Conservation (phyloP, 129 eudicot species). For the Gnaphalium uliginosum region DNA sequence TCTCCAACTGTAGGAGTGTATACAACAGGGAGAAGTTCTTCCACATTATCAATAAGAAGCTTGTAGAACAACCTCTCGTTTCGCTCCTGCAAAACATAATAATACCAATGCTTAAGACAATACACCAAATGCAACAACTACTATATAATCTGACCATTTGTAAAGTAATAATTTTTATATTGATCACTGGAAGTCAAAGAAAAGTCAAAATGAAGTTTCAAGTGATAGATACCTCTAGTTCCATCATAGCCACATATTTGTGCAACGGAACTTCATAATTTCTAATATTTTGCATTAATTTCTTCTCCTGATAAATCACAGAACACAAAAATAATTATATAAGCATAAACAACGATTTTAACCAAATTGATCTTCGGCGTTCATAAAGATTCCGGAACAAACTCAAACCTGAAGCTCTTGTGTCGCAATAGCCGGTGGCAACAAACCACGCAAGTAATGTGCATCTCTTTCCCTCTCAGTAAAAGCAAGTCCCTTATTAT, state of each 20-base stretch:
- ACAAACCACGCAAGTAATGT: conserved; percentile 84
- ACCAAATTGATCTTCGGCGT: neutral
- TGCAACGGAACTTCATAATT: conserved; percentile 83
- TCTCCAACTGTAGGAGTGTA: conserved; percentile 96
- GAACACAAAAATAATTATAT: neutral
- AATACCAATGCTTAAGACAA: neutral
- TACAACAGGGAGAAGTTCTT: conserved; percentile 87
- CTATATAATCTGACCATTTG: neutral
- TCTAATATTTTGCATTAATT: conserved; percentile 72
- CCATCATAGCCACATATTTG: conserved; percentile 90
- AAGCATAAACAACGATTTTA: neutral
- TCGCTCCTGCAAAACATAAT: conserved; percentile 58
- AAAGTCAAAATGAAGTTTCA: neutral
- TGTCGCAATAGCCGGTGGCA: conserved; percentile 63
- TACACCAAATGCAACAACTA: conserved; percentile 4
- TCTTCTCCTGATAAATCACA: conserved; percentile 66
- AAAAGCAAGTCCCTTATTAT: conserved; percentile 93
- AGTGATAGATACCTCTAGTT: conserved; percentile 74
- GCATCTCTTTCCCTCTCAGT: conserved; percentile 86
- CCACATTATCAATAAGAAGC: conserved; percentile 91
- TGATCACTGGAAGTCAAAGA: neutral
- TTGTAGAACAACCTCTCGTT: conserved; percentile 93
- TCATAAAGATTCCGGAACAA: neutral
- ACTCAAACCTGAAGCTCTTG: conserved; percentile 79
- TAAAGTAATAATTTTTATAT: neutral